Conservation (phyloP, 139 green algal species). For the Astrephomene gubernaculifera region DNA sequence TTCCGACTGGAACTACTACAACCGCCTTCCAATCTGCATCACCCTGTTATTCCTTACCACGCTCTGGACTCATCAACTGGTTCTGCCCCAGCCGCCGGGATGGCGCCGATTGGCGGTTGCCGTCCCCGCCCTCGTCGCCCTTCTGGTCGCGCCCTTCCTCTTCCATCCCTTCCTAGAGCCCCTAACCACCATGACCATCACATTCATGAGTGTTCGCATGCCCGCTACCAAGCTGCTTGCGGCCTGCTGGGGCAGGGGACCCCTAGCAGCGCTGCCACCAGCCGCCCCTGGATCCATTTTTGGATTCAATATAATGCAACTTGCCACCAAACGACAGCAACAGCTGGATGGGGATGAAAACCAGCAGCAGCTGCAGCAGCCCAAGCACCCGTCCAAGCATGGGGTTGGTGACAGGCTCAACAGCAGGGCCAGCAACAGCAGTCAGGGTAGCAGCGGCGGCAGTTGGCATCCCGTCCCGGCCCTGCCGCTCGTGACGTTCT, state of each 20-base stretch:
- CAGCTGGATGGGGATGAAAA: too few species aligned
- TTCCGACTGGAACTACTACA: neutral
- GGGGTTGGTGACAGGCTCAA: too few species aligned
- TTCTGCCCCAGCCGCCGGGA: neutral
- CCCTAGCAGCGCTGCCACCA: neutral
- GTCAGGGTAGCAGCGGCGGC: too few species aligned
- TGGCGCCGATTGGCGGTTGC: neutral
- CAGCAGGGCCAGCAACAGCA: too few species aligned
- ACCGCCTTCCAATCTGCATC: neutral
- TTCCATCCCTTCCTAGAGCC: constrained; percentile 21
- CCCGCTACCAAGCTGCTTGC: constrained; percentile 26
- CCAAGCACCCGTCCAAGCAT: too few species aligned
- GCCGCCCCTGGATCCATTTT: too few species aligned
- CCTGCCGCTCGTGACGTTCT: constrained; percentile 4
- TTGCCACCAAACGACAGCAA: too few species aligned
- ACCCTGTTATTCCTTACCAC: neutral
- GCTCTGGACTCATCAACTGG: neutral
- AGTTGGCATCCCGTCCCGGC: neutral
- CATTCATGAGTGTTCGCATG: constrained; percentile 29
- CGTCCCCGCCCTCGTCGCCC: neutral
- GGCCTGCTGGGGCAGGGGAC: constrained; percentile 14
- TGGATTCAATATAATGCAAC: too few species aligned
- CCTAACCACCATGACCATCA: neutral
- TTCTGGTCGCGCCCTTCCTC: neutral
- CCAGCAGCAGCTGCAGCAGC: too few species aligned